Evolutionary conservation across 768 basidiomycete species (phyloP), one percentile per base, ranked within the genome.

Genomic region (Suillus paluster): DNA sequence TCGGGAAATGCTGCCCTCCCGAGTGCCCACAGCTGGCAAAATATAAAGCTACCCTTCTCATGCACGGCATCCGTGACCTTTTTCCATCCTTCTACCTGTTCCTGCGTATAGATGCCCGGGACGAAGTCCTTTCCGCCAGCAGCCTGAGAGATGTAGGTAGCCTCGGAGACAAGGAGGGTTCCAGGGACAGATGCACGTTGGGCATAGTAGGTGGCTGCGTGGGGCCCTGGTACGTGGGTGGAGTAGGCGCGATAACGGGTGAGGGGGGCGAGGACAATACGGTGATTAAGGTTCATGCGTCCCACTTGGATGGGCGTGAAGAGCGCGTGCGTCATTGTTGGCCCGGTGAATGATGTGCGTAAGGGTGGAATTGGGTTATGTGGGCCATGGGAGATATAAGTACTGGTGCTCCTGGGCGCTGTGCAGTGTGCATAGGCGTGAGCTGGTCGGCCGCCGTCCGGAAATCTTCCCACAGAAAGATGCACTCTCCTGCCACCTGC

Each of bases 1-100:
- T 60, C 34, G 0, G 64, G 57, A 5, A 65, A 44, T 1, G 77
- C 75, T 0, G 68, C 66, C n/a, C 81, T 77, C 1, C 84, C 84
- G 11, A 81, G 63, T 1, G 81, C 81, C 82, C 84, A 85, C 0
- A 84, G 72, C 65, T 86, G 85, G 14, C 76, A 42, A 67, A 73
- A 81, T 57, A 84, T 79, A 63, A 70, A 75, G 0, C 75, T 78
- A 0, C 76, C 78, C 58, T 81, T 77, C 5, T 72, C 73, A 65
- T 84, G 84, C 0, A 83, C 80, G 3, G 74, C 72, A 21, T 80
- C 77, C 23, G 73, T 76, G 23, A 84, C 65, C 73, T 79, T 67
- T 67, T 83, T 85, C 88, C 87, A 90, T 0, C 73, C 83, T 0
- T 61, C 66, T 38, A 87, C 76, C 63, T 88, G 86, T n/a, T 80